Conservation (phyloP, 1,284 basidiomycete species). For the Puccinia triticina region DNA sequence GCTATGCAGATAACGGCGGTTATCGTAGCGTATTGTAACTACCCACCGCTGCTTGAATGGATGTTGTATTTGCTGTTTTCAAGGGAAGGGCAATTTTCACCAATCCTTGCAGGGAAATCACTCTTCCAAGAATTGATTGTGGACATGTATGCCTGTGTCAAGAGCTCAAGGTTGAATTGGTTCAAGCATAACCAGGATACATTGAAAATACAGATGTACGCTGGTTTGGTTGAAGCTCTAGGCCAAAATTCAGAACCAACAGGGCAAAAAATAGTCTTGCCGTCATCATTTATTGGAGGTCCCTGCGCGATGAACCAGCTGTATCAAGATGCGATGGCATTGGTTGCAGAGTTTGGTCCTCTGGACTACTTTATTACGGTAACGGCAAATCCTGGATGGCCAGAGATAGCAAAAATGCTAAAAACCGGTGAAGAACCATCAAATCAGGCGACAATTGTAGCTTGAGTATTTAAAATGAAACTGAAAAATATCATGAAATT, state of each 20-base stretch:
- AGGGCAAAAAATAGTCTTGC: conserved; percentile 58
- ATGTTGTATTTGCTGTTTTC: neutral
- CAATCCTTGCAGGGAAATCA: no score
- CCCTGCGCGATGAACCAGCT: no score
- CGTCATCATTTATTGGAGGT: conserved; percentile 61
- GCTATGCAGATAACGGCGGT: no score
- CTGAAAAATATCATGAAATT: conserved; percentile 57
- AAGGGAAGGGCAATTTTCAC: no score
- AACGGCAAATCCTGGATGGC: conserved; percentile 62
- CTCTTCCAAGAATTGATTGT: conserved; percentile 20
- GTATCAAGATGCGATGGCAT: conserved; percentile 61
- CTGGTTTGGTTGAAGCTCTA: neutral
- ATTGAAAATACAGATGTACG: conserved; percentile 55
- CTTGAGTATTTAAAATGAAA: conserved; percentile 64
- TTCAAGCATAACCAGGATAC: neutral
- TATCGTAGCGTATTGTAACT: no score
- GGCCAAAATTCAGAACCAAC: conserved; percentile 1
- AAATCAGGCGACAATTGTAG: conserved; percentile 64
- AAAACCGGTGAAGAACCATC: conserved; percentile 61
- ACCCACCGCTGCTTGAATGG: conserved; percentile 10
- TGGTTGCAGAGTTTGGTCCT: conserved; percentile 58
- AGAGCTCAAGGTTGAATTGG: neutral
- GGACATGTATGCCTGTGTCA: conserved; percentile 9
- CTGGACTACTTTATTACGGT: conserved; percentile 62
- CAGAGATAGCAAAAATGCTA: conserved; percentile 63